phyloP scores from a whole-genome alignment of 768 basidiomycete genomes.

The Zangia roseola region DNA sequence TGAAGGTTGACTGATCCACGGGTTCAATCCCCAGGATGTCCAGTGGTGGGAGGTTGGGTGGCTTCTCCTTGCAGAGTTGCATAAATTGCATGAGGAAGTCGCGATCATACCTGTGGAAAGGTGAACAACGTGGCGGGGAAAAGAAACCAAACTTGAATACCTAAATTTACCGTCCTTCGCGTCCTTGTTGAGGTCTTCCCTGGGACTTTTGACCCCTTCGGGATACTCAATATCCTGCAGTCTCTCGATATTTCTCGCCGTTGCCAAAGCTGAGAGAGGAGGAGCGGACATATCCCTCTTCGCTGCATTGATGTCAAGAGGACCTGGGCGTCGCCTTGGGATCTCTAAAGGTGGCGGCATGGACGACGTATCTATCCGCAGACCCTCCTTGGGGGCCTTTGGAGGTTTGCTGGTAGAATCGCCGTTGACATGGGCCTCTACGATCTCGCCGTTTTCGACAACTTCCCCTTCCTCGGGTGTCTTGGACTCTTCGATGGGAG shows the following conservation, averaged over 20 bases:
- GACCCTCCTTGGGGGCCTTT: slow-evolving; percentile 43
- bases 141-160: slow-evolving; percentile 36
- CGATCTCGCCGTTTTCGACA: slow-evolving; percentile 31
- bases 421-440: slow-evolving; percentile 30
- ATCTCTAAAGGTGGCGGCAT: slow-evolving; percentile 41
- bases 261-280: slow-evolving; percentile 62
- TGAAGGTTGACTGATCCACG: slow-evolving; percentile 49
- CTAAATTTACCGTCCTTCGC: slow-evolving; percentile 88
- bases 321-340: slow-evolving; percentile 58
- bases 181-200: slow-evolving; percentile 78
- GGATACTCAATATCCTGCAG: slow-evolving; percentile 78
- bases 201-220: slow-evolving; percentile 77
- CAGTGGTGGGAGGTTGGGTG: slow-evolving; percentile 83
- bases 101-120: slow-evolving; percentile 78
- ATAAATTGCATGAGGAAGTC: slow-evolving; percentile 98
- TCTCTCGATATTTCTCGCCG: slow-evolving; percentile 85
- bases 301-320: slow-evolving; percentile 63
- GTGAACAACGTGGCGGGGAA: slow-evolving; percentile 5
- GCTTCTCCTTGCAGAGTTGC: slow-evolving; percentile 92
- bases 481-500: slow-evolving; percentile 45
- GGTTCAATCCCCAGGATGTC: slow-evolving; percentile 91
- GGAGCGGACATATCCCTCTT: slow-evolving; percentile 37
- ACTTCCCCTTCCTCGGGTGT: slow-evolving; percentile 42
- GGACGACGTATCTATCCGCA: slow-evolving; percentile 65
- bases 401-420: slow-evolving; percentile 41